Conservation (phyloP, 768 basidiomycete genomes). For the Termitomyces eurrhizus region DNA sequence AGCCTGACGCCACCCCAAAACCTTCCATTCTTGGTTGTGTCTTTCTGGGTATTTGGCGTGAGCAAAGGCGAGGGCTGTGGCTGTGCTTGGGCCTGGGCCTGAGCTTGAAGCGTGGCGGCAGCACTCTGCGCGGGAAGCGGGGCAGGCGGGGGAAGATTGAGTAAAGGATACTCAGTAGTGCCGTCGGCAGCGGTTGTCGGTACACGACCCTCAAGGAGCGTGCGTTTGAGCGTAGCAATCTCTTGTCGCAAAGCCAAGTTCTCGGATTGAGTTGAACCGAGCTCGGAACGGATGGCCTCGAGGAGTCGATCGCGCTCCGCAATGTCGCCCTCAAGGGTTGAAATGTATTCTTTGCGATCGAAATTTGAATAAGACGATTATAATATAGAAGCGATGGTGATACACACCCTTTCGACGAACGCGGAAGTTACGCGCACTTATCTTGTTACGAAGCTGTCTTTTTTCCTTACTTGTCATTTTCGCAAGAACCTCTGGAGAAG, state of each 20-base stretch:
- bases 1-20: conserved; percentile 80
- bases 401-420: conserved; percentile 82
- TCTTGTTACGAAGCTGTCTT: conserved; percentile 94
- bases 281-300: conserved; percentile 79
- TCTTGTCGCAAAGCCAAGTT: conserved; percentile 81
- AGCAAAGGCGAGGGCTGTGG: conserved; percentile 25
- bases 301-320: conserved; percentile 90
- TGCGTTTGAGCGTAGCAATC: conserved; percentile 68
- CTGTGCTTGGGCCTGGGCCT: conserved; percentile 14
- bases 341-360: conserved; percentile 74
- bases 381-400: conserved; percentile 11
- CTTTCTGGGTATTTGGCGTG: conserved; percentile 74
- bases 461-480: conserved; percentile 97
- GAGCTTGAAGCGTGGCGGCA: conserved; percentile 25
- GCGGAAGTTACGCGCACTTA: conserved; percentile 93
- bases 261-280: conserved; percentile 75
- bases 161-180: conserved; percentile 21
- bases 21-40: conserved; percentile 44
- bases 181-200: conserved; percentile 21
- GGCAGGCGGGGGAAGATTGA: conserved; percentile 49
- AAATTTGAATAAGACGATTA: conserved; percentile 7
- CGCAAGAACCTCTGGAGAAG: conserved; percentile 88
- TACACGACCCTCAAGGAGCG: conserved; percentile 64
- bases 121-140: conserved; percentile 41
- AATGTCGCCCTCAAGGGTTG: conserved; percentile 90